These are phyloP conservation scores for Phaeotremella fagi DNA, from an alignment of 768 basidiomycete species.

Conservation along the genomic window DNA sequence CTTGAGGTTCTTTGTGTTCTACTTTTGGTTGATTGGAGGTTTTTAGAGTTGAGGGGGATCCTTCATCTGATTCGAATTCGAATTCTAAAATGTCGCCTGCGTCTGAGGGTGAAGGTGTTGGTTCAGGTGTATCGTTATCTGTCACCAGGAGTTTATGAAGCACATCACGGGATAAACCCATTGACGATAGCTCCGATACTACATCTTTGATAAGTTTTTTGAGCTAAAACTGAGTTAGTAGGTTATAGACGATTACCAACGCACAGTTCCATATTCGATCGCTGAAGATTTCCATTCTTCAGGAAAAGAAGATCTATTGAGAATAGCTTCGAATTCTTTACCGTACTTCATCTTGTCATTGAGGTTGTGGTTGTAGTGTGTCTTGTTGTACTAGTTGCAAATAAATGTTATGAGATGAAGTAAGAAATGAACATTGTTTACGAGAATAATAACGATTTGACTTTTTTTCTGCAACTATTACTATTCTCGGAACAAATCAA, in stretches of 20 bases:
- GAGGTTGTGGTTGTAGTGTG: too few species aligned
- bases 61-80: conserved; percentile 38
- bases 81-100: conserved; percentile 41
- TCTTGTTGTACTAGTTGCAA: too few species aligned
- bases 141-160: conserved; percentile 50
- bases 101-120: neutral
- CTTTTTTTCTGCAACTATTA: too few species aligned
- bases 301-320: conserved; percentile 57
- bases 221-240: conserved; percentile 54
- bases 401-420: too few species aligned
- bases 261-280: conserved; percentile 76
- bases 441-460: too few species aligned
- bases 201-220: conserved; percentile 85
- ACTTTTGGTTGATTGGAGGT: neutral
- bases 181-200: conserved; percentile 66
- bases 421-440: too few species aligned
- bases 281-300: conserved; percentile 71
- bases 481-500: too few species aligned
- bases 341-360: conserved; percentile 50
- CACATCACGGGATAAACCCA: conserved; percentile 58
- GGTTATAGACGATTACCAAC: neutral
- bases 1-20: conserved; percentile 4
- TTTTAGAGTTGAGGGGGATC: conserved; percentile 11
- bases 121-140: conserved; percentile 15
- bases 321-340: conserved; percentile 50